Percentiles rank a stretch among this genome's conserved stretches.
These are phyloP conservation scores for Eucalyptus sp. DNA, from an alignment of 345 rosid genomes.

Conservation along the genomic window DNA sequence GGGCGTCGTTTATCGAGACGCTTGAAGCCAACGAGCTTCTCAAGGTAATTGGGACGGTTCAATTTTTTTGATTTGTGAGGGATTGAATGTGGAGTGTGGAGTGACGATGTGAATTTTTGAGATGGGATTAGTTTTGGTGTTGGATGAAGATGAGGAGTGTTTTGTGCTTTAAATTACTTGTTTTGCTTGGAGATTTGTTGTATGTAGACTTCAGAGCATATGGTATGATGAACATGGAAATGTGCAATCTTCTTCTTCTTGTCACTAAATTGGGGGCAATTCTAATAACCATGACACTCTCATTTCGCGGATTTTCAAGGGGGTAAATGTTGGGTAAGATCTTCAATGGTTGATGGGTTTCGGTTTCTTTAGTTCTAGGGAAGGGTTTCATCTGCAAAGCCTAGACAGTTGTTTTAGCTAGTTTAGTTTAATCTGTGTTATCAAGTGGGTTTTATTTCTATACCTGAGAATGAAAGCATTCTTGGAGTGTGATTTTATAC, in stretches of 20 bases:
- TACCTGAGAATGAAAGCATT: not conserved
- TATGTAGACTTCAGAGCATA: not conserved
- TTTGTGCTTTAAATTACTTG: not conserved
- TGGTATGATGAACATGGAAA: not conserved
- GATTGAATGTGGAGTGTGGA: not conserved
- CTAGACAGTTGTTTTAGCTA: not conserved
- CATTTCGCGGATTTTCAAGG: not conserved
- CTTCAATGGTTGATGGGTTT: not conserved
- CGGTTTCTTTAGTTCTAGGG: not conserved
- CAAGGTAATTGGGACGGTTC: conserved; percentile 31
- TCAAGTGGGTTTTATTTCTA: not conserved
- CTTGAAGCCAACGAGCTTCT: conserved; percentile 78
- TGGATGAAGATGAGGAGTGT: not conserved
- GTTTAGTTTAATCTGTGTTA: not conserved
- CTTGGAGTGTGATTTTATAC: not conserved
- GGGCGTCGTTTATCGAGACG: conserved; percentile 52
- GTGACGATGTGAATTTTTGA: not conserved
- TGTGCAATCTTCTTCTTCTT: not conserved
- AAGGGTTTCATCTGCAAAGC: not conserved
- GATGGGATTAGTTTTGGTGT: not conserved
- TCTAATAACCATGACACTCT: not conserved
- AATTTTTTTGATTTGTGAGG: not conserved
- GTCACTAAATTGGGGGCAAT: not conserved
- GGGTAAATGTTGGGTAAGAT: not conserved
- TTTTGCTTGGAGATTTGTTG: not conserved